A percentile compares a stretch with the other conserved stretches of the same genome.
Evolutionary conservation across 192 early-diverging fungal species (phyloP).

Genomic region (Entomortierella beljakovae): DNA sequence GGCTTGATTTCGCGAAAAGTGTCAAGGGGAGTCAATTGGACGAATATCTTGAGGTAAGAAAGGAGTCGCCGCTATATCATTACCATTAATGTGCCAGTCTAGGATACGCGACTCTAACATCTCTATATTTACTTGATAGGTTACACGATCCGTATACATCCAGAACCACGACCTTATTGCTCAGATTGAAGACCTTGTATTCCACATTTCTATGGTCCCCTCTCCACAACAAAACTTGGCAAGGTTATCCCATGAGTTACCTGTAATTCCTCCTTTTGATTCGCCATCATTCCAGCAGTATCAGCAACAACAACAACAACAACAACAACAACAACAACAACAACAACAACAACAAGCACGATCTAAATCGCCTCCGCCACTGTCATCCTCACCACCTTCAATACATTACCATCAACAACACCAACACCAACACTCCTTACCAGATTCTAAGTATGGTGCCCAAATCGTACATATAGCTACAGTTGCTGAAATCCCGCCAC

Average conservation of each 20-base stretch:
- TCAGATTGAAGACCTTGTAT: constrained; percentile 43
- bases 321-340: constrained; percentile 2
- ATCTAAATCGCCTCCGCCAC: background rate
- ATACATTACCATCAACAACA: background rate
- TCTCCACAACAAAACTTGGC: constrained; percentile 6
- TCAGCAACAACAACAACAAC: background rate
- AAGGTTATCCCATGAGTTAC: constrained; percentile 7
- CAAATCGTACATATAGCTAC: constrained; percentile 3
- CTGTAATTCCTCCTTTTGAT: constrained; percentile 17
- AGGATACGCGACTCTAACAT: no score
- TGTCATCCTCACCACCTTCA: background rate
- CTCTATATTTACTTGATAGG: constrained; percentile 4
- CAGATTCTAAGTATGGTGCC: constrained; percentile 19
- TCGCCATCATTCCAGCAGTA: background rate
- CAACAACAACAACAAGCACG: background rate
- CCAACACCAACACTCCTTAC: constrained; percentile 4
- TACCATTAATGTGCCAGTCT: background rate
- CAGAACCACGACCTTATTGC: constrained; percentile 34
- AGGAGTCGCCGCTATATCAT: background rate
- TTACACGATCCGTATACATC: constrained; percentile 8
- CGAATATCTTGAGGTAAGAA: constrained; percentile 34
- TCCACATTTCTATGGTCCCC: constrained; percentile 35
- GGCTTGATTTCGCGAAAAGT: constrained; percentile 36
- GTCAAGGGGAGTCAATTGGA: constrained; percentile 25
- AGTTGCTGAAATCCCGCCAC: constrained; percentile 10